phyloP scores from a whole-genome alignment of 2,329 filamentous ascomycete genomes.

The Pseudogymnoascus sp. region DNA sequence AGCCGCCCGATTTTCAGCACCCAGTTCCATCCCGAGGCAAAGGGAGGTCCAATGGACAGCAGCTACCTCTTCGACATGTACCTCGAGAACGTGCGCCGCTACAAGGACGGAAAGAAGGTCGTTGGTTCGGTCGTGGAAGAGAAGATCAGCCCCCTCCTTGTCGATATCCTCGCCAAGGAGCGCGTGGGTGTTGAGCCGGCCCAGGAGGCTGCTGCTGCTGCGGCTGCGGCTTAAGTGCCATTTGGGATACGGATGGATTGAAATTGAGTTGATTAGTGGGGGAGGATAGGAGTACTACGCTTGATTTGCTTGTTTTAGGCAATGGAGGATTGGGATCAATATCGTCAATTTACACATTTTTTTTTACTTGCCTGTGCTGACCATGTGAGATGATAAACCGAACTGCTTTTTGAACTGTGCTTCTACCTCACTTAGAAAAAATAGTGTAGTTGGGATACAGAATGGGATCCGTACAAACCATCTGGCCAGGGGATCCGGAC shows the following conservation, averaged over 20 bases:
- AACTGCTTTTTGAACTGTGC: background rate
- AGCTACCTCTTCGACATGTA: conserved; percentile 97
- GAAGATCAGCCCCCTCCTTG: conserved; percentile 76
- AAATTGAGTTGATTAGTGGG: background rate
- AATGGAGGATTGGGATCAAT: background rate
- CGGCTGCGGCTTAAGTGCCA: conserved; percentile 10
- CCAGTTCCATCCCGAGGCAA: conserved; percentile 98
- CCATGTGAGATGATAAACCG: background rate
- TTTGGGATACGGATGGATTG: background rate
- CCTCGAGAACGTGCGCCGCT: conserved; percentile 77
- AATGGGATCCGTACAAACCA: too few relatives aligned
- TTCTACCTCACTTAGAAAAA: too few relatives aligned
- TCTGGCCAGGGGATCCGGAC: too few relatives aligned
- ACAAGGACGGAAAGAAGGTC: conserved; percentile 74
- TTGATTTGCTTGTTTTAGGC: background rate
- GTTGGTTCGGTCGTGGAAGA: conserved; percentile 71
- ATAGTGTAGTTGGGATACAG: too few relatives aligned
- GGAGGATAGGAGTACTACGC: background rate
- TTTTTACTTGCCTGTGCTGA: background rate
- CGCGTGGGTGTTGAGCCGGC: conserved; percentile 67
- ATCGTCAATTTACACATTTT: conserved; percentile 1
- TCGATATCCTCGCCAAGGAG: conserved; percentile 89
- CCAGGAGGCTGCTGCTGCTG: conserved; percentile 21
- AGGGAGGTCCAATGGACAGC: conserved; percentile 93
- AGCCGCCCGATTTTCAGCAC: conserved; percentile 95